Evolutionary conservation across 2,329 filamentous ascomycete species (phyloP).

Genomic region (Claviceps citrina): DNA sequence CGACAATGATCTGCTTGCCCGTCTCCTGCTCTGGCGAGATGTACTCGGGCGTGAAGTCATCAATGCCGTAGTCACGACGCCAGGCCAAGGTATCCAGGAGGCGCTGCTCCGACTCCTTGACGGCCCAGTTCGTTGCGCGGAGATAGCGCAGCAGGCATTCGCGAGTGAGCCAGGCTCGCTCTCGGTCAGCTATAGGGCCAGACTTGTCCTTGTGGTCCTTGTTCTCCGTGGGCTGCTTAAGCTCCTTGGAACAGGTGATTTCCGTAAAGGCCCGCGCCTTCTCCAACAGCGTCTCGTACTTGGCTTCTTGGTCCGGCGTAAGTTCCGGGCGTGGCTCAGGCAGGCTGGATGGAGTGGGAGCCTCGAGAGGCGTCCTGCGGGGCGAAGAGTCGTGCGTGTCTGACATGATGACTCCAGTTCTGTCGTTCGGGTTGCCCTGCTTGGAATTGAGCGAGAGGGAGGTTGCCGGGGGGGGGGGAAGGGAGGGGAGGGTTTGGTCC

Average conservation of each 20-base stretch:
- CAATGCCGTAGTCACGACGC: slow-evolving; percentile 79
- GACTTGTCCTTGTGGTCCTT: slow-evolving; percentile 40
- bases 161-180: slow-evolving; percentile 78
- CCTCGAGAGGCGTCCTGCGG: slow-evolving; percentile 40
- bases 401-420: not conserved
- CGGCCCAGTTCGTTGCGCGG: slow-evolving; percentile 81
- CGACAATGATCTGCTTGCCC: slow-evolving; percentile 81
- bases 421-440: not conserved
- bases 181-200: slow-evolving; percentile 57
- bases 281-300: slow-evolving; percentile 65
- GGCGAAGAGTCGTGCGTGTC: slow-evolving; percentile 5
- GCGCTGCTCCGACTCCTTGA: slow-evolving; percentile 61
- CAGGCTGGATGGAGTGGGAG: slow-evolving; percentile 40
- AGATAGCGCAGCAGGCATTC: slow-evolving; percentile 90
- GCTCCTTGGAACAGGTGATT: slow-evolving; percentile 31
- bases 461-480: no score
- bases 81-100: slow-evolving; percentile 68
- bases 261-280: slow-evolving; percentile 57
- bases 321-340: slow-evolving; percentile 43
- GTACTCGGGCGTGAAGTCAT: slow-evolving; percentile 66
- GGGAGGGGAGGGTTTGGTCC: not conserved
- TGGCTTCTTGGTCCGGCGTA: slow-evolving; percentile 60
- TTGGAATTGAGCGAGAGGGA: not conserved
- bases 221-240: no score
- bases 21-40: slow-evolving; percentile 92